phyloP scores from a whole-genome alignment of 2,329 filamentous ascomycete genomes.

The Phialocephala sp. region DNA sequence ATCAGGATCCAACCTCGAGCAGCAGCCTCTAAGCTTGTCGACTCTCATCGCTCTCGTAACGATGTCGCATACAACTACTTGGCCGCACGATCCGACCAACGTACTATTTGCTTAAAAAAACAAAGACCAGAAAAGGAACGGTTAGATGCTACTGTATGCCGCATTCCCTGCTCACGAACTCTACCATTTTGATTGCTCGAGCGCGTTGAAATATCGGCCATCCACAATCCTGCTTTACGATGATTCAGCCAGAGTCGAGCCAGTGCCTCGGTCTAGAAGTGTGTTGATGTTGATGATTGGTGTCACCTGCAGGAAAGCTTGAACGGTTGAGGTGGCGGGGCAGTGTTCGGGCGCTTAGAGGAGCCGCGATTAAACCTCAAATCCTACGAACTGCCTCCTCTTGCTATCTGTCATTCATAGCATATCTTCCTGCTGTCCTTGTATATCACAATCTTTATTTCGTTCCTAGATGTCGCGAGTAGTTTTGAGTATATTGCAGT shows the following conservation, averaged over 20 bases:
- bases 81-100: too few species aligned
- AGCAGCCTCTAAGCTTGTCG: too few species aligned
- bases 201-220: conserved; percentile 7
- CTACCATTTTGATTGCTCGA: conserved; percentile 3
- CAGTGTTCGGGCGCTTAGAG: conserved; percentile 10
- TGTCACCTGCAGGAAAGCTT: conserved; percentile 7
- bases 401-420: neutral
- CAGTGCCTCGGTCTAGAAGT: conserved; percentile 1
- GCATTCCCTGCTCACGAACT: neutral
- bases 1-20: too few species aligned
- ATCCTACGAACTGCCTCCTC: neutral
- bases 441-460: neutral
- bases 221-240: conserved; percentile 5
- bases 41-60: too few species aligned
- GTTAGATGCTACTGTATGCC: neutral
- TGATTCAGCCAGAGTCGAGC: conserved; percentile 3
- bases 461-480: neutral
- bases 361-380: neutral
- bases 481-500: neutral
- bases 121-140: neutral
- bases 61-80: too few species aligned
- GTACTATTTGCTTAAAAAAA: neutral
- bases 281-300: conserved; percentile 7
- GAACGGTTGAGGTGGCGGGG: neutral
- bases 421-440: neutral